These are phyloP conservation scores for Cymbidium sinense DNA, from an alignment of 106 monocot species.

Conservation along the genomic window DNA sequence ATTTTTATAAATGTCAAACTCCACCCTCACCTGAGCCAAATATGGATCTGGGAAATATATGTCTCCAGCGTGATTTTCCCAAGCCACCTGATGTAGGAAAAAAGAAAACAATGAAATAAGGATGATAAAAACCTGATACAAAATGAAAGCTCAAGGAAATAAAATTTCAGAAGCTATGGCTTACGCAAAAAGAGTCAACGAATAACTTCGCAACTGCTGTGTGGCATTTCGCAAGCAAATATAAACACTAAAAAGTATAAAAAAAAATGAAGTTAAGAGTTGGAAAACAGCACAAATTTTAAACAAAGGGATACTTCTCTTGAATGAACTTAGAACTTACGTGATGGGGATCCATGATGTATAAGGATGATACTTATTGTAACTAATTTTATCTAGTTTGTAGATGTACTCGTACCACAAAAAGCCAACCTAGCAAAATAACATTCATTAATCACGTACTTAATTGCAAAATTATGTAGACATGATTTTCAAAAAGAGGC, in stretches of 20 bases:
- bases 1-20: background rate
- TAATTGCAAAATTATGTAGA: background rate
- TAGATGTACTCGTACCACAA: constrained; percentile 95
- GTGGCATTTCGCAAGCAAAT: constrained; percentile 87
- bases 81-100: constrained; percentile 50
- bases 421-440: constrained; percentile 61
- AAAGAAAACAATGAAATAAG: background rate
- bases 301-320: background rate
- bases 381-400: constrained; percentile 86
- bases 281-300: background rate
- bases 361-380: constrained; percentile 91
- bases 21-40: constrained; percentile 66
- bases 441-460: background rate
- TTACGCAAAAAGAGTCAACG: constrained; percentile 91
- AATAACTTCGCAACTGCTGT: constrained; percentile 59
- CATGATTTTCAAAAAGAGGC: no score
- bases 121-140: background rate
- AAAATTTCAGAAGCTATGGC: background rate
- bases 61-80: constrained; percentile 87
- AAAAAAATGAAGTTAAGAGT: background rate
- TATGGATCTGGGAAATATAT: constrained; percentile 87
- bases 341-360: constrained; percentile 98
- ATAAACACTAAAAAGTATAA: constrained; percentile 48
- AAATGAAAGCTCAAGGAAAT: background rate
- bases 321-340: constrained; percentile 27